Percentiles rank a stretch among this genome's conserved stretches.
These are phyloP conservation scores for Neonectria coccinea DNA, from an alignment of 2,329 filamentous ascomycete genomes.

Conservation along the genomic window DNA sequence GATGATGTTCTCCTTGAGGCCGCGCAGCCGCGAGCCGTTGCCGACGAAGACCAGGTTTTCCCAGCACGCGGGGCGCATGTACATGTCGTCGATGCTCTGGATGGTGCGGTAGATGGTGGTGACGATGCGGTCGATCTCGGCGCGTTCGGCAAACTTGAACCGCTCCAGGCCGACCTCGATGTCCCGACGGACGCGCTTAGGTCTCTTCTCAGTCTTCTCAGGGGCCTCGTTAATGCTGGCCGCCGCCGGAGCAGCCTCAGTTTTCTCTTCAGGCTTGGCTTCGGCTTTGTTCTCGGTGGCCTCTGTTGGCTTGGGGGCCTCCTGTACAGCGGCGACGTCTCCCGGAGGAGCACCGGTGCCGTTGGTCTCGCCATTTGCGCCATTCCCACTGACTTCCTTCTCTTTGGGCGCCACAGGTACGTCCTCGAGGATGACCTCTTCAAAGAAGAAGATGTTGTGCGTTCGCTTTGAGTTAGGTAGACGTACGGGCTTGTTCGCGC, in stretches of 20 bases:
- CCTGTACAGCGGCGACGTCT: constrained; percentile 27
- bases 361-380: constrained; percentile 35
- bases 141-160: constrained; percentile 75
- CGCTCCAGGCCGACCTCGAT: constrained; percentile 83
- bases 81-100: constrained; percentile 83
- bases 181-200: constrained; percentile 71
- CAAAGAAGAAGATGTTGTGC: constrained; percentile 78
- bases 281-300: constrained; percentile 39
- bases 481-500: constrained; percentile 66
- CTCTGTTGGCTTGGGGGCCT: constrained; percentile 45
- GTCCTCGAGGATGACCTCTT: constrained; percentile 72
- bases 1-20: constrained; percentile 90
- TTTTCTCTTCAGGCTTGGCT: constrained; percentile 37
- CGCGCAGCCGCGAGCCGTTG: constrained; percentile 79
- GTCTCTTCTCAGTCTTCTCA: constrained; percentile 55
- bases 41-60: constrained; percentile 92
- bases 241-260: constrained; percentile 32
- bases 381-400: constrained; percentile 40
- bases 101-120: constrained; percentile 86
- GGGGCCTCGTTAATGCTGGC: constrained; percentile 46
- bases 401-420: constrained; percentile 52
- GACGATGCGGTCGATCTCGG: constrained; percentile 84
- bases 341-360: constrained; percentile 28
- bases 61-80: constrained; percentile 89
- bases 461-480: constrained; percentile 79